Base-by-base conservation (phyloP, 345 rosid genomes). In the Garcia nutans region DNA sequence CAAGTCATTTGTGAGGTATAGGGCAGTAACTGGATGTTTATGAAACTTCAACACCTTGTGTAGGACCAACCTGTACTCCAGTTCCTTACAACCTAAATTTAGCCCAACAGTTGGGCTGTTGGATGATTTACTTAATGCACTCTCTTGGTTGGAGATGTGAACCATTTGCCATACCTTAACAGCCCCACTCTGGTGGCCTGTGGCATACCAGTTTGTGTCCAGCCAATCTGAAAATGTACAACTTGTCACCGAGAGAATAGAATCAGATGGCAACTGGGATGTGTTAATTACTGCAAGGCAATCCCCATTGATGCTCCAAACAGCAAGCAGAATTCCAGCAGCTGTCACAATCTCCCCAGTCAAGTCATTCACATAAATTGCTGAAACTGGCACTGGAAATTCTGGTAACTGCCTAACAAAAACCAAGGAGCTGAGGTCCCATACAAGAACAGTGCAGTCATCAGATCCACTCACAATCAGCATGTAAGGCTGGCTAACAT, bases 171-270 rank as follows among this genome's bases (percentile, higher is more conserved):
- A 96, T 73, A 96, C 91, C 86, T 93, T 96, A 72, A 96, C 86
- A 4, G 99, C 93, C 28, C 99, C 99, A 82, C 98, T 96, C 84
- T 93, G 99, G 84, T 96, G 99, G 70, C 99, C 99, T 15, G 99
- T 96, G 80, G 86, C 96, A 66, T 91, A 93, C 98, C 98, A 96
- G 77, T 86, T 87, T 62, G 92, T 91, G 81, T 93, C 98, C 80
- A 81, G 84, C 98, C 99, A 96, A 84, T 96, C 99, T 0, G 98
- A 93, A 79, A 78, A 88, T 45, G 90, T 87, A 71, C 97, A 86
- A 47, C 97, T 92, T 11, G 97, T 92, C 75, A 93, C 97, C 0
- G 95, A 96, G 70, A 92, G 86, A 74, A 96, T 91, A 55, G 87
- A 92, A 86, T 96, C 99, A 55, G 98, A 96, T 22, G 99, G 99